Conservation (phyloP, 805 yeast genomes). For the Candida ortonii region DNA sequence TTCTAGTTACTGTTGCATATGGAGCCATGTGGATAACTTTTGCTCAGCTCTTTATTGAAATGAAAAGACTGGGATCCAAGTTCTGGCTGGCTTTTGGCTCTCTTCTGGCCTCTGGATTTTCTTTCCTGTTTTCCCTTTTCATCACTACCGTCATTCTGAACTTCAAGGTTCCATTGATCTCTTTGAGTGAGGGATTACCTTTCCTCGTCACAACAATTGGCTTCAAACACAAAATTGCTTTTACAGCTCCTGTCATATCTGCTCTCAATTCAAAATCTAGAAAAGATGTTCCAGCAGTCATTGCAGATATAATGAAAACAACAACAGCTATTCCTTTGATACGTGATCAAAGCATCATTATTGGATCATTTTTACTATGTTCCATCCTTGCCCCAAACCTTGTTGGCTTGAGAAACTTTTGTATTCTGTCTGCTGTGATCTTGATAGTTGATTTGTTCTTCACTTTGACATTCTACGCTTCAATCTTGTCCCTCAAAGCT, state of each 20-base stretch:
- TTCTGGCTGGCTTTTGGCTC: conserved; percentile 86
- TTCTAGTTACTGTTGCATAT: conserved; percentile 76
- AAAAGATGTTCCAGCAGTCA: conserved; percentile 31
- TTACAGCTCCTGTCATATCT: conserved; percentile 58
- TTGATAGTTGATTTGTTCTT: conserved; percentile 68
- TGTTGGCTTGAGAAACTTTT: conserved; percentile 75
- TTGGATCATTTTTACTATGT: conserved; percentile 66
- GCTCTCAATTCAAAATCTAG: conserved; percentile 32
- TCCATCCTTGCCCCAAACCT: conserved; percentile 63
- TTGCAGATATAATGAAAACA: conserved; percentile 31
- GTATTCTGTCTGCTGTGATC: conserved; percentile 68
- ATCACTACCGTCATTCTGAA: conserved; percentile 55
- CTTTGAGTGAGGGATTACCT: conserved; percentile 88
- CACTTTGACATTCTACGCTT: conserved; percentile 77
- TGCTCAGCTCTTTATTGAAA: conserved; percentile 66
- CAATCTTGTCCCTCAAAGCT: conserved; percentile 80
- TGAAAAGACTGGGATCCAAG: conserved; percentile 75
- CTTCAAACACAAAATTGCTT: conserved; percentile 76
- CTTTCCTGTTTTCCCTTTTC: conserved; percentile 75
- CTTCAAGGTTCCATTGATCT: conserved; percentile 63
- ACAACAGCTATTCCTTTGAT: conserved; percentile 51
- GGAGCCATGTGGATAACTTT: conserved; percentile 85
- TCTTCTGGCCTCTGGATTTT: conserved; percentile 73
- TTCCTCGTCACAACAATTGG: conserved; percentile 91
- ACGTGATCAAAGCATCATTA: conserved; percentile 73